Conservation (phyloP, 176 grass and related monocot genomes). For the Oryza punctata region DNA sequence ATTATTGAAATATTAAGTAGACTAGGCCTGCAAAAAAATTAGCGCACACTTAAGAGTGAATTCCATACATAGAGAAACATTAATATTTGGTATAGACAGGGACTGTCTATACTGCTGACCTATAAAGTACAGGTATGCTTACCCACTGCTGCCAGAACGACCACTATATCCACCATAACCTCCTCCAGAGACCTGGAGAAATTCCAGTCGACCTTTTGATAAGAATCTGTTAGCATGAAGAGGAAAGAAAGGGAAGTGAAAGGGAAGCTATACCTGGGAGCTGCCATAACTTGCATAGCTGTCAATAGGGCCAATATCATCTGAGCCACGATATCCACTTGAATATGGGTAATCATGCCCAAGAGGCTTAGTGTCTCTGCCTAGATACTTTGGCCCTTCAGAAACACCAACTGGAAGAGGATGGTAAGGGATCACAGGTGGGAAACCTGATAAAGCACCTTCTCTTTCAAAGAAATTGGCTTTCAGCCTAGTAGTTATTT, state of each 20-base stretch:
- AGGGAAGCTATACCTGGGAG: constrained; percentile 62
- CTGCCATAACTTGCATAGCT: constrained; percentile 72
- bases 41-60: not conserved
- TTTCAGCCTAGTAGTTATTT: constrained; percentile 90
- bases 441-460: constrained; percentile 63
- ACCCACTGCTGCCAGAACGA: constrained; percentile 77
- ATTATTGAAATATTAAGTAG: constrained; percentile 21
- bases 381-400: constrained; percentile 68
- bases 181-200: constrained; percentile 66
- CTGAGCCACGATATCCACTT: constrained; percentile 62
- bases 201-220: constrained; percentile 33
- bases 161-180: constrained; percentile 79
- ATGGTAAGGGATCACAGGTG: constrained; percentile 65
- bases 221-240: not conserved
- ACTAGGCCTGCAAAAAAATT: constrained; percentile 7
- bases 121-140: constrained; percentile 36
- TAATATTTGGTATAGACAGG: not conserved
- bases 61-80: not conserved
- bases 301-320: constrained; percentile 60
- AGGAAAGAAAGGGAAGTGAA: constrained; percentile 27
- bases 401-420: constrained; percentile 58
- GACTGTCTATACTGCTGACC: constrained; percentile 12
- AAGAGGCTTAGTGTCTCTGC: constrained; percentile 64
- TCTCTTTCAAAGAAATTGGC: constrained; percentile 99
- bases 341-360: constrained; percentile 68